Conservation (phyloP, 306 rosid species). For the Vigna trinervia region DNA sequence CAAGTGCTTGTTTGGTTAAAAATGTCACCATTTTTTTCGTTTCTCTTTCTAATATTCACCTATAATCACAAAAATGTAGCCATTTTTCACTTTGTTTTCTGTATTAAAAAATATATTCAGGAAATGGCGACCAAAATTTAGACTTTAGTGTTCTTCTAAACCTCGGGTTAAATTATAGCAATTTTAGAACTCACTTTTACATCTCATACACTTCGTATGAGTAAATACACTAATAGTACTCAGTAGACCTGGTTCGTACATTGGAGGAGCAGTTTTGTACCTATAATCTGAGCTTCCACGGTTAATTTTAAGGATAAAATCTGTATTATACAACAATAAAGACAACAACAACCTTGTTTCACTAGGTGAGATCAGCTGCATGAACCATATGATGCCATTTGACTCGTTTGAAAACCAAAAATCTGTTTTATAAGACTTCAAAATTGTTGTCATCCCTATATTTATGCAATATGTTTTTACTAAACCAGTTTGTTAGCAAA, state of each 20-base stretch:
- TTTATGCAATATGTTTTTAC: conserved; percentile 17
- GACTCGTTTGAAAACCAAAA: neutral
- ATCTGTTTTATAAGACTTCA: conserved; percentile 3
- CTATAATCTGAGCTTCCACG: neutral
- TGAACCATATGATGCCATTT: neutral
- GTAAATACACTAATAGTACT: conserved; percentile 10
- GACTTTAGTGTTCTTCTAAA: conserved; percentile 22
- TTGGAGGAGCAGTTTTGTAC: neutral
- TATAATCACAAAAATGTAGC: neutral
- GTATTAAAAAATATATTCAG: neutral
- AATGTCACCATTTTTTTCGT: neutral
- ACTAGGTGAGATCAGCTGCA: neutral
- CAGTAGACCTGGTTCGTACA: conserved; percentile 13
- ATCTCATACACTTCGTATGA: conserved; percentile 8
- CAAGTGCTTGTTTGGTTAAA: neutral
- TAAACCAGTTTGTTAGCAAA: neutral
- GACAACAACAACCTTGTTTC: neutral
- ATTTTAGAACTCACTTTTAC: conserved; percentile 16
- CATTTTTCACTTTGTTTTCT: conserved; percentile 12
- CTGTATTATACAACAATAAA: neutral
- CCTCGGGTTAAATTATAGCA: conserved; percentile 19
- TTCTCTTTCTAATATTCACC: conserved; percentile 10
- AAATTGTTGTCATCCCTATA: conserved; percentile 5
- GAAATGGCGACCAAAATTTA: conserved; percentile 30
- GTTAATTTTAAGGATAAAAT: conserved; percentile 10